Base-by-base conservation (phyloP, 2,329 filamentous ascomycete genomes). In the Botrytis tulipae region DNA sequence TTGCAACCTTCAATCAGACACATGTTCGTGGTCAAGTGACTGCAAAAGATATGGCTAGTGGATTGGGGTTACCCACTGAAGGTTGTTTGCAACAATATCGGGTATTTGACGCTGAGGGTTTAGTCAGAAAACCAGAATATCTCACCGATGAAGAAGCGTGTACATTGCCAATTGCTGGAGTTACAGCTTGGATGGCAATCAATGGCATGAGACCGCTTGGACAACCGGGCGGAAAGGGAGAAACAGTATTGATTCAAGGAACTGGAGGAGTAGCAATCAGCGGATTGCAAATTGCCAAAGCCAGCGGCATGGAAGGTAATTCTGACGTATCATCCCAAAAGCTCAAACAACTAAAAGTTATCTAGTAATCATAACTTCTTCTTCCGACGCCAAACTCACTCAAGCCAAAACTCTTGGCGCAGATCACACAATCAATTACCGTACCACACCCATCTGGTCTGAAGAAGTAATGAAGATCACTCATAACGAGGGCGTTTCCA, bases 181-280 rank as follows among this genome's bases (percentile, higher is more conserved):
- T 91, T 44, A 91, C 90, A 3, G 89, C 90, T 0, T 91, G 88
- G 89, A 91, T 89, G 87, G 84, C 87, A 14, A 83, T 92, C 77
- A 91, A 91, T 80, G 86, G 87, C 63, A 86, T 89, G 82, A 83
- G 86, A 40, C 70, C 70, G 8, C 78, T 88, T 0, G 87, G 87
- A 0, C 82, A 87, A 70, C 84, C 85, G 32, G 84, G 85, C 1
- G 86, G 86, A 0, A 77, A 80, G 69, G 83, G 82, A 6, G 82
- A 85, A 75, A 83, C 82, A 1, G 84, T 88, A 8, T 79, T 89
- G 22, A 79, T 88, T 6, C 87, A 88, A 76, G 87, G 87, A 4
- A 89, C 87, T 0, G 87, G 87, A 2, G 87, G 86, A 4, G 87
- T 89, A 8, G 80, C 85, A 20, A 81, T 89, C 51, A 83, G 84